phyloP scores from a whole-genome alignment of 2,329 filamentous ascomycete genomes.

The Microdochium bolleyi region DNA sequence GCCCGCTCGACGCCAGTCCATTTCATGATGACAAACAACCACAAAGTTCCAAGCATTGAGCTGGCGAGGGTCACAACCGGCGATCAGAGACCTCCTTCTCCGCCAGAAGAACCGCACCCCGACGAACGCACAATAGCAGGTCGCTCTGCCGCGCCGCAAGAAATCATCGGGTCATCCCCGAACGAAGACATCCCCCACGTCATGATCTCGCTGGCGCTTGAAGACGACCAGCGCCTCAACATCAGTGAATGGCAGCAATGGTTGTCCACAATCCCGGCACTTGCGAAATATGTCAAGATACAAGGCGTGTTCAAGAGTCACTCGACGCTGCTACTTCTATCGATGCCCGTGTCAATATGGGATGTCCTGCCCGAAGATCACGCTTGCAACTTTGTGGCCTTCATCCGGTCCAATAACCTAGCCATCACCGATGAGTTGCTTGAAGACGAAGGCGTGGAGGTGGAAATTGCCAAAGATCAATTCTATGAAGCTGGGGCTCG shows the following conservation, averaged over 20 bases:
- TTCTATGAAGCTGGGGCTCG: background rate
- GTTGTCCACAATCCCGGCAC: constrained; percentile 45
- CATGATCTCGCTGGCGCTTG: constrained; percentile 51
- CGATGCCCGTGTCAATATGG: constrained; percentile 52
- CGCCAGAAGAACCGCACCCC: constrained; percentile 18
- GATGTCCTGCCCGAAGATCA: constrained; percentile 49
- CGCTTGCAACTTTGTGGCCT: constrained; percentile 50
- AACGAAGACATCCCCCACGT: constrained; percentile 51
- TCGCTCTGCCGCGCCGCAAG: constrained; percentile 15
- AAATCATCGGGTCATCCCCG: constrained; percentile 29
- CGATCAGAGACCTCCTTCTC: constrained; percentile 26
- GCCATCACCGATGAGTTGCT: constrained; percentile 19
- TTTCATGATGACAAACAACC: constrained; percentile 56
- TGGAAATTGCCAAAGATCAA: constrained; percentile 5
- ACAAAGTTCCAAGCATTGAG: constrained; percentile 50
- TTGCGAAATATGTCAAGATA: constrained; percentile 53
- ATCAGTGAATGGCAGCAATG: constrained; percentile 53
- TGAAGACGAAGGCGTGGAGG: constrained; percentile 5
- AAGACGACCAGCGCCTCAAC: constrained; percentile 48
- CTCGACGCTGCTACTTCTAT: constrained; percentile 49
- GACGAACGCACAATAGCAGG: constrained; percentile 15
- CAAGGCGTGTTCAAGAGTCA: constrained; percentile 56
- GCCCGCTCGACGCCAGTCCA: constrained; percentile 51
- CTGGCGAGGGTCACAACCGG: constrained; percentile 31
- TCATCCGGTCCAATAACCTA: constrained; percentile 51